Base-by-base conservation (phyloP, 192 early-diverging fungal genomes). In the Dissophora ornata region DNA sequence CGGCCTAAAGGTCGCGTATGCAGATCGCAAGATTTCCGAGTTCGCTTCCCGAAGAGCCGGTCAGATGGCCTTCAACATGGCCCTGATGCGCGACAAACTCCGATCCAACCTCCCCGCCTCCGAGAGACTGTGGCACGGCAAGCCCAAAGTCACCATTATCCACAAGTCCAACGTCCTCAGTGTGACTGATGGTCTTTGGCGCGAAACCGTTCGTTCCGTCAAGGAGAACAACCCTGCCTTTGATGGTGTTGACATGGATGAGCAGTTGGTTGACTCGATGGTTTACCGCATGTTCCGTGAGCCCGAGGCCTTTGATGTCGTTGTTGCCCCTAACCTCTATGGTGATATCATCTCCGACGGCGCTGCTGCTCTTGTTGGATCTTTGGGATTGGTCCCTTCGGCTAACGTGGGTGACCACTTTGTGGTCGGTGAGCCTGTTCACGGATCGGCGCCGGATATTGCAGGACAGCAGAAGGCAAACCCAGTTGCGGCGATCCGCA, bases 211-310 rank as follows among this genome's bases (percentile, higher is more conserved):
- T 21, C 88, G 91, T 55, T 71, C 65, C 44, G 90, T 92, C 67
- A 86, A 94, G 62, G 86, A 88, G 38, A 79, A 84, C 54, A 91
- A 90, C 46, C 70, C 85, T 13, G 87, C 86, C 57, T 85, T 79
- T 50, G 66, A 77, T 36, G 69, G 75, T 36, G 88, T 97, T 0
- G 86, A 94, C 40, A 84, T 96, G 79, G 94, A 99, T 64, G 97
- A 99, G 83, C 97, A 99, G 82, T 86, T 99, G 71, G 96, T 99
- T 3, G 97, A 99, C 65, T 99, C 97, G 22, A 99, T 99, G 97
- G 97, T 99, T 68, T 94, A 98, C 80, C 94, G 97, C 67, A 88
- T 99, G 89, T 99, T 97, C 91, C 92, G 96, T 62, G 97, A 97
- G 74, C 96, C 97, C 47, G 87, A 98, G 38, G 88, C 87, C 10